Evolutionary conservation across 345 rosid genomes (phyloP).

Genomic region (Euphorbia peplus): DNA sequence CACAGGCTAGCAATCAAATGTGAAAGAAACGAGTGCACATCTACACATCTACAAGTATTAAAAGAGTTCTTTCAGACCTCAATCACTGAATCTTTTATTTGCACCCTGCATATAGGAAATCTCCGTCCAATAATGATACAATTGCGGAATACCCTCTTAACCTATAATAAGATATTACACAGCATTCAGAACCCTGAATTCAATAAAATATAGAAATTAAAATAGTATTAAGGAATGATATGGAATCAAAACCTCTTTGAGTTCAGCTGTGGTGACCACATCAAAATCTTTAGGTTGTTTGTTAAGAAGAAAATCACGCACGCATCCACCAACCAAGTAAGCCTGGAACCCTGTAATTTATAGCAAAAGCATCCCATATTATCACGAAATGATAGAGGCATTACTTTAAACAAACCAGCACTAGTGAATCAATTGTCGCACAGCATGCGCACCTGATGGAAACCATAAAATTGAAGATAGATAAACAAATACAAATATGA

Average conservation of each 20-base stretch:
- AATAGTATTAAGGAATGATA: not conserved
- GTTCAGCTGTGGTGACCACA: slow-evolving; percentile 84
- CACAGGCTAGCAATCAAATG: not conserved
- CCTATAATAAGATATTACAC: slow-evolving; percentile 35
- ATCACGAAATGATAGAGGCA: not conserved
- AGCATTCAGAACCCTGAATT: not conserved
- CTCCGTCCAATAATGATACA: slow-evolving; percentile 61
- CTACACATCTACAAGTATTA: not conserved
- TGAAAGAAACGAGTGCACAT: slow-evolving; percentile 6
- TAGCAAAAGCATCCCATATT: not conserved
- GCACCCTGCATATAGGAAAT: slow-evolving; percentile 82
- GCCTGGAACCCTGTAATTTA: slow-evolving; percentile 60
- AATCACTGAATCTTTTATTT: slow-evolving; percentile 46
- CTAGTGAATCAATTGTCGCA: not conserved
- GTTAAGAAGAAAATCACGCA: slow-evolving; percentile 75
- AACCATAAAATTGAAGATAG: too few species aligned
- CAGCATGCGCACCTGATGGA: not conserved
- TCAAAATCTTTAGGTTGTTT: slow-evolving; percentile 89
- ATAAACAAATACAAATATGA: too few species aligned
- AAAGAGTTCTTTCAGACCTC: slow-evolving; percentile 52
- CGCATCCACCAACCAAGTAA: slow-evolving; percentile 95
- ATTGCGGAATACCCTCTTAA: slow-evolving; percentile 46
- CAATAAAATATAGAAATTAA: not conserved
- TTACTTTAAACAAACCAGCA: slow-evolving; percentile 10
- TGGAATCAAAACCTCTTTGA: slow-evolving; percentile 51